A percentile compares a stretch with the other conserved stretches of the same genome.
phyloP scores from a whole-genome alignment of 2,329 filamentous ascomycete species.

The Metarhizium rileyi region DNA sequence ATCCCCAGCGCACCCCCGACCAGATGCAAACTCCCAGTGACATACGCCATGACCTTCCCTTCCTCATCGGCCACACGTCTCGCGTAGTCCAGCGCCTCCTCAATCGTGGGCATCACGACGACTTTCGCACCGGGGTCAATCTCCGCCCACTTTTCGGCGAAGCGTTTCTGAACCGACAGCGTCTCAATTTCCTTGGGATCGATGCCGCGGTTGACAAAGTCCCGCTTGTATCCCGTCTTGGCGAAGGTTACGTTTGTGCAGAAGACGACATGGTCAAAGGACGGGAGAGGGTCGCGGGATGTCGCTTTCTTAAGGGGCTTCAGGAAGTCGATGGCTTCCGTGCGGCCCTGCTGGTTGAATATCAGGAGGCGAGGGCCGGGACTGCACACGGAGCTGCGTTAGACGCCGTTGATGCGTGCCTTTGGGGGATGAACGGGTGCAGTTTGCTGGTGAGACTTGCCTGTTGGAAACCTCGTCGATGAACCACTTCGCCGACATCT shows the following conservation, averaged over 20 bases:
- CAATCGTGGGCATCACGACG: slow-evolving; percentile 40
- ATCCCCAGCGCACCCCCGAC: slow-evolving; percentile 46
- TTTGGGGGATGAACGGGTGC: too few relatives aligned
- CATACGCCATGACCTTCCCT: slow-evolving; percentile 34
- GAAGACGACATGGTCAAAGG: slow-evolving; percentile 69
- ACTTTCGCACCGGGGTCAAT: slow-evolving; percentile 38
- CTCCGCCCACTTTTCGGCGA: slow-evolving; percentile 40
- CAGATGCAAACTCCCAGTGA: slow-evolving; percentile 55
- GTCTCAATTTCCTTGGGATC: slow-evolving; percentile 41
- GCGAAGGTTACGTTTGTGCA: slow-evolving; percentile 63
- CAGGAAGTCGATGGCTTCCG: slow-evolving; percentile 44
- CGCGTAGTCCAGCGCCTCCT: slow-evolving; percentile 42
- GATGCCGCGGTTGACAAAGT: slow-evolving; percentile 48
- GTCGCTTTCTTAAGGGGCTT: slow-evolving; percentile 32
- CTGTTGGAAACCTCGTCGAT: slow-evolving; percentile 34
- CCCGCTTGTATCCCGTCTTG: slow-evolving; percentile 40
- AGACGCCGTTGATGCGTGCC: not conserved
- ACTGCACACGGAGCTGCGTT: slow-evolving; percentile 11
- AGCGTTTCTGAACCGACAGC: slow-evolving; percentile 41
- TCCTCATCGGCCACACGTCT: slow-evolving; percentile 25
- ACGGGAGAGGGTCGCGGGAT: slow-evolving; percentile 18
- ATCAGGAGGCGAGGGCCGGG: slow-evolving; percentile 49
- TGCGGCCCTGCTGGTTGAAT: slow-evolving; percentile 74
- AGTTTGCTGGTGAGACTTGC: too few relatives aligned
- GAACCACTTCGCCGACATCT: slow-evolving; percentile 77